Evolutionary conservation across 441 rosid species (phyloP), one percentile per base, ranked within the genome.

Genomic region (Gossypium davidsonii): DNA sequence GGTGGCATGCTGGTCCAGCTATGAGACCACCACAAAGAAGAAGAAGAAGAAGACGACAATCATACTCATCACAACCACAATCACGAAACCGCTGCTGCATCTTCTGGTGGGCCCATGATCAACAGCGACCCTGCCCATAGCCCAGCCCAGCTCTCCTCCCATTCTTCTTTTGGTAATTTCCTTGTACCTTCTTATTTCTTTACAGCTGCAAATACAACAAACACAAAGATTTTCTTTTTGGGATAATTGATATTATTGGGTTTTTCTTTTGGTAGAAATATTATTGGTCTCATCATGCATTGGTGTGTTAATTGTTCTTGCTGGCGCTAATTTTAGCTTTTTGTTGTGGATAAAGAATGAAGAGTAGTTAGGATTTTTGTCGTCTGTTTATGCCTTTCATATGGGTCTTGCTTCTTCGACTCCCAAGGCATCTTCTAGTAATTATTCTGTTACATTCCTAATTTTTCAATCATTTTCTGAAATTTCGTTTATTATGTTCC

Each of bases 111-210:
- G 17, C 73, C 85, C 28, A 37, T 53, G 59, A 82, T 87, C 73
- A 82, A 82, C 42, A 34, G 9, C 2, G 9, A 34, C 42, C 42
- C 42, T 59, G 77, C 87, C 18, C 83, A 82, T 69, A 88, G 87
- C 76, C 74, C 91, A 8, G 61, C 84, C 6, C 82, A 80, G 20
- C 76, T 93, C 31, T 87, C 90, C 34, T 67, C 89, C 1, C 79
- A 80, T 46, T 82, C 88, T 70, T 81, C 91, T 75, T 86, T 91
- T 71, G 92, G 98, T 92, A 86, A 72, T 52, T 71, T 21, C 61
- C 49, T 65, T 17, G 2, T 34, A 53, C 17, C 39, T 39, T 42
- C 42, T 59, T 26, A 1, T 7, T 34, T 18, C 20, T 59, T 26
- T 58, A 21, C 31, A 56, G 37, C 25, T 49, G 23, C 9, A 31